Base-by-base conservation (phyloP, 2,329 filamentous ascomycete genomes). In the Fusarium pseudoanthophilum region DNA sequence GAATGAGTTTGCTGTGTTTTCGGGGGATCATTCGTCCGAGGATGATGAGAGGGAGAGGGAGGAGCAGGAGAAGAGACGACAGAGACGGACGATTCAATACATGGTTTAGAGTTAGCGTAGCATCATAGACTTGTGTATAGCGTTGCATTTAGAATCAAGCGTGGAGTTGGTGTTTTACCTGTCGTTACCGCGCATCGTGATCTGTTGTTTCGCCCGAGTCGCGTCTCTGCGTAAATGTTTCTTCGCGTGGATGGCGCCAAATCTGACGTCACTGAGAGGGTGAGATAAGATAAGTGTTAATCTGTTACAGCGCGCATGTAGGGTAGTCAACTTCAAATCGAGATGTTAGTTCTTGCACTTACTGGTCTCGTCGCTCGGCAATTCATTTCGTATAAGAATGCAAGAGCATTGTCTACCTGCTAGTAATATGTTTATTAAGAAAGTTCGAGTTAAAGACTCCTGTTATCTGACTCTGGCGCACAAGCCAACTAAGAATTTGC, bases 1-100 rank as follows among this genome's bases (percentile, higher is more conserved):
- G 2, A 37, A 56, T 3, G 72, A 74, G 55, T 75, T 75, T 57
- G 72, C 72, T 10, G 49, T 30, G 3, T 74, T 73, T 11, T 74
- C 72, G 3, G 72, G 59, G 0, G 36, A 67, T 1, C 67, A 69
- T 34, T 59, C 26, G 4, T 64, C 67, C 0, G 51, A 58, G 11
- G 65, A 69, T 4, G 67, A 69, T 9, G 65, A 69, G 14, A 64
- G 30, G 5, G 59, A 69, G 24, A 57, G 60, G 3, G 51, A 69
- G 14, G 59, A 69, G 10, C 43, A 55, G 8, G 65, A 69, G 36
- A 69, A 64, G 28, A 69, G 67, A n/a, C n/a, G 66, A 1, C 59
- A 48, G 4, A 39, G 65, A 2, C 21, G 67, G 24, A 69, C 67
- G 1, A 69, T 69, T 16, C 67, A 69, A 10, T 69, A 69, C 9